phyloP scores from a whole-genome alignment of 1,284 basidiomycete genomes.

The Malassezia slooffiae region DNA sequence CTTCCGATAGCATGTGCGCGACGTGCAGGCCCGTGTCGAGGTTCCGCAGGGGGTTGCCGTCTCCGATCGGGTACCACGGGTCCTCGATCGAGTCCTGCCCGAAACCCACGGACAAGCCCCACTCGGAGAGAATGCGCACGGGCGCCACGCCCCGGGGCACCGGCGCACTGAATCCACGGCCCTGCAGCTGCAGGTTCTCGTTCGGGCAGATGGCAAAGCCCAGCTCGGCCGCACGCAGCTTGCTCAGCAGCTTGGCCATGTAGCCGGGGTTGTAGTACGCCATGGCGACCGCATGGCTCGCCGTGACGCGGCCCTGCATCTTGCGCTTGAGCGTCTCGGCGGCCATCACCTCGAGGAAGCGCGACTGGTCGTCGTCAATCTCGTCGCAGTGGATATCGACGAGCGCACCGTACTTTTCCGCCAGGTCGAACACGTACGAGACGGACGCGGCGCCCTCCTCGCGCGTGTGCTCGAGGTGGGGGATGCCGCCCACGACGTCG shows the following conservation, averaged over 20 bases:
- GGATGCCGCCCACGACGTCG: slow-evolving; percentile 2
- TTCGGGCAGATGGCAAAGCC: slow-evolving; percentile 1
- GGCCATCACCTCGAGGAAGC: slow-evolving; percentile 2
- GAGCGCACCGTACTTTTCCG: slow-evolving; percentile 4
- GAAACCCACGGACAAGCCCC: not conserved
- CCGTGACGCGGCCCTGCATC: slow-evolving; percentile 2
- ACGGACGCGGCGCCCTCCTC: slow-evolving; percentile 1
- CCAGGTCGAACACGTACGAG: slow-evolving; percentile 1
- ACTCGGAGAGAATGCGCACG: not conserved
- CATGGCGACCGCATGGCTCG: slow-evolving; percentile 3
- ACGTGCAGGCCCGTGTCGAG: slow-evolving; percentile 3
- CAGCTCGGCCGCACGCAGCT: not conserved
- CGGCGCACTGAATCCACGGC: not conserved
- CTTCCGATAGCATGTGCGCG: not conserved
- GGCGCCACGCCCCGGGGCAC: slow-evolving; percentile 1
- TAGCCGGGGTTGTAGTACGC: slow-evolving; percentile 3
- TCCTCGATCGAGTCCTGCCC: slow-evolving; percentile 5
- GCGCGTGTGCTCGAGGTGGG: slow-evolving; percentile 2
- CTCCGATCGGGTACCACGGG: slow-evolving; percentile 1
- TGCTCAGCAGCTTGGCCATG: not conserved
- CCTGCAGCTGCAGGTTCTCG: slow-evolving; percentile 4
- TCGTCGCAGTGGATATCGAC: slow-evolving; percentile 3
- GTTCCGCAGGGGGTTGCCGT: slow-evolving; percentile 1
- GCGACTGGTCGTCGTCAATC: slow-evolving; percentile 3
- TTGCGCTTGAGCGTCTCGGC: not conserved